Evolutionary conservation across 2,329 filamentous ascomycete species (phyloP), one percentile per base, ranked within the genome.

Genomic region (Zasmidium cellare): DNA sequence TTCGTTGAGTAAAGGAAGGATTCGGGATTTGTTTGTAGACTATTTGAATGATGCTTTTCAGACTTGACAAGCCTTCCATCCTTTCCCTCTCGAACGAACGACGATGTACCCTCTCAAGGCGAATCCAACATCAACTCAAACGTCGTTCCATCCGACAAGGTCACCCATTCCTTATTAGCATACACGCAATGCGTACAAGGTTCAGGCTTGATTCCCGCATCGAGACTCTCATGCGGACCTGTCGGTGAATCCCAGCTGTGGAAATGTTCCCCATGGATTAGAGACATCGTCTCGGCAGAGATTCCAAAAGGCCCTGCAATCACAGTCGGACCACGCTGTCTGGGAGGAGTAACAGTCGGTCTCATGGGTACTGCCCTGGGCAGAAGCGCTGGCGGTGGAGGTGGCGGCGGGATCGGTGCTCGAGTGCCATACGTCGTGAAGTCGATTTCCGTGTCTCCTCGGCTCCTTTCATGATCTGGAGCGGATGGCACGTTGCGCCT

Each of bases 11-110:
- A 75, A 75, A 57, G 64, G 64, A 19, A 67, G 76, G 50, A 69
- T 77, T 25, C 68, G 69, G 38, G 69, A 67, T 54, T 60, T 76
- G 38, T 77, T 77, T 58, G 68, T 77, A 31, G 75, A 76, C 50
- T 77, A 77, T 60, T 65, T 77, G 46, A 76, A 76, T 58, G 74
- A 75, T 62, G 62, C 68, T 3, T 75, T 76, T 63, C 62, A 70
- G 48, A 66, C 60, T 20, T 70, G 60, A 67, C 11, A 20, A 22
- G n/a, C 35, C 7, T 7, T 31, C 28, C 28, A 31, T 31, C 14
- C 28, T 31, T n/a, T n/a, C n/a, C n/a, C n/a, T n/a, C n/a, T n/a
- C n/a, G n/a, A n/a, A n/a, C n/a, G n/a, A n/a, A n/a, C n/a, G n/a
- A n/a, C n/a, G n/a, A n/a, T n/a, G n/a, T n/a, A n/a, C n/a, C n/a